phyloP scores from a whole-genome alignment of 2,329 filamentous ascomycete species.

The Colletotrichum euphorbiae region DNA sequence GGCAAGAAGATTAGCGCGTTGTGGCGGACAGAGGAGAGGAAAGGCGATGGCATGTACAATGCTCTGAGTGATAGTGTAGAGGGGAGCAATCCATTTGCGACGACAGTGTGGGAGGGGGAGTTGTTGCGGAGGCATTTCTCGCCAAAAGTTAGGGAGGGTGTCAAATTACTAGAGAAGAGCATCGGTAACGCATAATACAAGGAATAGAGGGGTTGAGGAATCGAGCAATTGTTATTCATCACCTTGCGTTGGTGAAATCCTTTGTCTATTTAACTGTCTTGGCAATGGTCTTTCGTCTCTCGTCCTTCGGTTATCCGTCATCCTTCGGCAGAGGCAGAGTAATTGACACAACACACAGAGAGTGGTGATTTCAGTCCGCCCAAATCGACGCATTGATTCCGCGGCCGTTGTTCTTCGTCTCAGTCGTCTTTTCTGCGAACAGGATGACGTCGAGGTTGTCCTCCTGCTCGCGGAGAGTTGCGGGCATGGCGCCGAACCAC shows the following conservation, averaged over 20 bases:
- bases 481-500: conserved; percentile 28
- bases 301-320: not conserved
- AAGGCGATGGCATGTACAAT: conserved; percentile 89
- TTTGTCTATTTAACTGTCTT: conserved; percentile 9
- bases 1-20: conserved; percentile 84
- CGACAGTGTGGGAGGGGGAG: conserved; percentile 94
- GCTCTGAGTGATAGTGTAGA: conserved; percentile 80
- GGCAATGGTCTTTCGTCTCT: not conserved
- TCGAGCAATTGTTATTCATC: not conserved
- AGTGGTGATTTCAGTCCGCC: not conserved
- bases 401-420: not conserved
- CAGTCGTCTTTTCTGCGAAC: not conserved
- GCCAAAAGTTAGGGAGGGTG: conserved; percentile 83
- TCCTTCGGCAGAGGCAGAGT: not conserved
- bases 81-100: conserved; percentile 88
- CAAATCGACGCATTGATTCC: conserved; percentile 25
- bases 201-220: conserved; percentile 24
- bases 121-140: conserved; percentile 86
- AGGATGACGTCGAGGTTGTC: conserved; percentile 5
- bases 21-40: conserved; percentile 94
- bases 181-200: conserved; percentile 49
- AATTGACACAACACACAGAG: too few relatives aligned
- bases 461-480: not conserved
- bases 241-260: not conserved
- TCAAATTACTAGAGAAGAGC: conserved; percentile 76